Evolutionary conservation across 129 eudicot species (phyloP).

Genomic region (Saussurea involucrata): DNA sequence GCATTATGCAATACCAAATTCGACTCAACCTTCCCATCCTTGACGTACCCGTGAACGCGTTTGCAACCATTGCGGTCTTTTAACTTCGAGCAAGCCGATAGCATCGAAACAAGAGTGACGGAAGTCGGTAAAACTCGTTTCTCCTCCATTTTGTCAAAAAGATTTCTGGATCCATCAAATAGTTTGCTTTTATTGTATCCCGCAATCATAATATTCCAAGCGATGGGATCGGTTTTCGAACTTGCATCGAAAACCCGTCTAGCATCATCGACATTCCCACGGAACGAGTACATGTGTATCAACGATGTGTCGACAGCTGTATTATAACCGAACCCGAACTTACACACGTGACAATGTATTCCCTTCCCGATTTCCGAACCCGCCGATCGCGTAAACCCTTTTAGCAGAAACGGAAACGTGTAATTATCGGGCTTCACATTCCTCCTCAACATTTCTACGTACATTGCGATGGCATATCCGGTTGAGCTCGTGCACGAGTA

Average conservation of each 20-base stretch:
- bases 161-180: slow-evolving; percentile 31
- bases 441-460: slow-evolving; percentile 36
- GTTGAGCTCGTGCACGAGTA: slow-evolving; percentile 24
- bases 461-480: slow-evolving; percentile 18
- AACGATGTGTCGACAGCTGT: slow-evolving; percentile 32
- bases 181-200: slow-evolving; percentile 39
- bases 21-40: slow-evolving; percentile 23
- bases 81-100: slow-evolving; percentile 43
- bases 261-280: slow-evolving; percentile 30
- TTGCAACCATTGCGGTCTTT: slow-evolving; percentile 33
- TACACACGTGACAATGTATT: slow-evolving; percentile 45
- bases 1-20: slow-evolving; percentile 41
- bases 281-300: slow-evolving; percentile 37
- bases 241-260: slow-evolving; percentile 37
- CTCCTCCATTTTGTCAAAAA: slow-evolving; percentile 40
- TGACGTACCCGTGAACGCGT: slow-evolving; percentile 26
- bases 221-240: slow-evolving; percentile 25
- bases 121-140: slow-evolving; percentile 33
- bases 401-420: slow-evolving; percentile 51
- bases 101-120: slow-evolving; percentile 46
- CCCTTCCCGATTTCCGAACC: slow-evolving; percentile 21
- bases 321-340: slow-evolving; percentile 35
- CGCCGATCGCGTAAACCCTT: slow-evolving; percentile 27
- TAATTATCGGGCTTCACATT: slow-evolving; percentile 42
- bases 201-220: slow-evolving; percentile 53